These are phyloP conservation scores for Ensete glaucum DNA, from an alignment of 176 grass and related monocot species.

Conservation along the genomic window DNA sequence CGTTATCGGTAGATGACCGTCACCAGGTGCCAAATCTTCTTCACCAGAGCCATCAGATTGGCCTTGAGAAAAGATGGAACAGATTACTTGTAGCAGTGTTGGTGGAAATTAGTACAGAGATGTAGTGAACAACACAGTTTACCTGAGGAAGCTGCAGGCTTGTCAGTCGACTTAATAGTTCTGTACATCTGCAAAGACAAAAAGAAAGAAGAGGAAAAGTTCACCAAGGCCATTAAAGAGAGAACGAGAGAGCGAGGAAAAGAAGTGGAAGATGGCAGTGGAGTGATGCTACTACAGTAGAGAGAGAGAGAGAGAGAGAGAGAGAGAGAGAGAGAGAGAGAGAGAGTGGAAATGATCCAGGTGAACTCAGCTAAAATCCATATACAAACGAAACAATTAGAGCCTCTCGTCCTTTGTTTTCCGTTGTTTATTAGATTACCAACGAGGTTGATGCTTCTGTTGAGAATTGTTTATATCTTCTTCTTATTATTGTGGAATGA, in stretches of 20 bases:
- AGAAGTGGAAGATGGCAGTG: background rate
- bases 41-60: constrained; percentile 19
- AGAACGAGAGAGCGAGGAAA: background rate
- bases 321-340: too few relatives aligned
- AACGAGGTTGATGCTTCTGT: constrained; percentile 14
- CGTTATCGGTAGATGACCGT: background rate
- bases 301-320: background rate
- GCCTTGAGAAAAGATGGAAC: constrained; percentile 5
- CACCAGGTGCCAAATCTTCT: constrained; percentile 3
- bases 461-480: background rate
- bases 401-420: background rate
- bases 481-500: constrained; percentile 20
- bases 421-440: background rate
- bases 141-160: constrained; percentile 21
- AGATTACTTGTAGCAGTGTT: background rate
- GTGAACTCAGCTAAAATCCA: background rate
- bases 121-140: background rate
- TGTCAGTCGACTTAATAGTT: constrained; percentile 21
- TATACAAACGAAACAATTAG: background rate
- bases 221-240: background rate
- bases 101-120: background rate
- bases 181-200: constrained; percentile 20
- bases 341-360: background rate
- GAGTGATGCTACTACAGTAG: background rate
- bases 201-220: background rate